Evolutionary conservation across 306 rosid species (phyloP).

Genomic region (Gillenia trifoliata): DNA sequence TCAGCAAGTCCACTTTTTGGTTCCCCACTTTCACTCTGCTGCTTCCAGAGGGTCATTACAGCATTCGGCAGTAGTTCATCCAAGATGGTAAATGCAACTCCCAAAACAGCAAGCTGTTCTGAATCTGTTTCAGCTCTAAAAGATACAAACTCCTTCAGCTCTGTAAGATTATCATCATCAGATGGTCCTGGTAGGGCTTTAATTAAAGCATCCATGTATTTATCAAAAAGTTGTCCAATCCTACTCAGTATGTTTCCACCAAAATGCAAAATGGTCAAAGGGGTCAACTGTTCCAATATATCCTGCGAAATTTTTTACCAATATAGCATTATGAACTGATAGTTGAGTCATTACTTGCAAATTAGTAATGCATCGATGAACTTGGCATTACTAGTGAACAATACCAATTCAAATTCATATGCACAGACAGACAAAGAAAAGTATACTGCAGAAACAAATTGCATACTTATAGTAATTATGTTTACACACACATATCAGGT

Average conservation of each 20-base stretch:
- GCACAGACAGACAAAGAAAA: not conserved
- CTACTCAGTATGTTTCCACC: constrained; percentile 75
- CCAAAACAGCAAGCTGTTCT: constrained; percentile 85
- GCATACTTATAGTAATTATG: not conserved
- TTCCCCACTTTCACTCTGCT: constrained; percentile 48
- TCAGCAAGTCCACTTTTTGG: constrained; percentile 46
- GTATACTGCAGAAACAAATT: not conserved
- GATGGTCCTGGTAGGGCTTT: constrained; percentile 82
- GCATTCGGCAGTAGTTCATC: constrained; percentile 82
- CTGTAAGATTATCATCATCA: constrained; percentile 82
- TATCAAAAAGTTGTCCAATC: constrained; percentile 72
- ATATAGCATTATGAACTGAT: not conserved
- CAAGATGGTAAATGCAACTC: constrained; percentile 81
- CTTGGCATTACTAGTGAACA: not conserved
- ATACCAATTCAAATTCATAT: not conserved
- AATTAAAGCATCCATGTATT: constrained; percentile 81
- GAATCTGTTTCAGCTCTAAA: constrained; percentile 94
- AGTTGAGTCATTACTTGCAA: not conserved
- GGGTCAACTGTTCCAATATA: constrained; percentile 83
- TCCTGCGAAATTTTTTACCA: constrained; percentile 47
- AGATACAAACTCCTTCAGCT: constrained; percentile 61
- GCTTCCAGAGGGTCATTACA: constrained; percentile 66
- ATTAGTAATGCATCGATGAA: not conserved
- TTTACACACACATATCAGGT: not conserved
- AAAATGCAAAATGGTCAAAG: constrained; percentile 59